A percentile compares a stretch with the other conserved stretches of the same genome.
phyloP scores from a whole-genome alignment of 1,284 basidiomycete species.

The Laetiporus sulphureus region DNA sequence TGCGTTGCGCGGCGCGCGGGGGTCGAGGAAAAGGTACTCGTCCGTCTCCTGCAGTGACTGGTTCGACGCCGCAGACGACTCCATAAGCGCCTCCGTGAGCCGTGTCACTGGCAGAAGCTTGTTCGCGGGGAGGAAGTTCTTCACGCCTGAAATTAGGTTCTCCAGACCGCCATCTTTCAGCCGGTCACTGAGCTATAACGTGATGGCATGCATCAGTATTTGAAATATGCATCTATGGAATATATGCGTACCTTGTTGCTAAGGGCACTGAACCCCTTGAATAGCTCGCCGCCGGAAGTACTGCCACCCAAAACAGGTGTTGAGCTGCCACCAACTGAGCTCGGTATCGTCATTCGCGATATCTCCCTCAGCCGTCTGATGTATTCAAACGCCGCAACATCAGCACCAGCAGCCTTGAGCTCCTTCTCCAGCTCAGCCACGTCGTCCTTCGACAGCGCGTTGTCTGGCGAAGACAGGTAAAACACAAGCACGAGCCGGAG shows the following conservation, averaged over 20 bases:
- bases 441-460: constrained; percentile 79
- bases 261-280: constrained; percentile 89
- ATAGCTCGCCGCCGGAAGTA: constrained; percentile 71
- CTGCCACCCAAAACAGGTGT: constrained; percentile 71
- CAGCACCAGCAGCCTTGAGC: constrained; percentile 73
- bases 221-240: constrained; percentile 1
- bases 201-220: constrained; percentile 9
- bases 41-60: constrained; percentile 95
- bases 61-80: constrained; percentile 86
- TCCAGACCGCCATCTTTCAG: constrained; percentile 94
- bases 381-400: constrained; percentile 87
- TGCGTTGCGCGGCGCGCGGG: constrained; percentile 62
- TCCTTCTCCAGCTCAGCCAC: constrained; percentile 84
- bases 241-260: constrained; percentile 70
- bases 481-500: constrained; percentile 91
- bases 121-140: constrained; percentile 95
- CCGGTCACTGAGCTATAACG: constrained; percentile 75
- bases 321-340: constrained; percentile 49
- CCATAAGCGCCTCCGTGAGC: constrained; percentile 94
- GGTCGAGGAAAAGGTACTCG: constrained; percentile 93
- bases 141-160: constrained; percentile 95
- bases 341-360: constrained; percentile 68
- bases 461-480: constrained; percentile 84
- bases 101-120: constrained; percentile 93
- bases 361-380: constrained; percentile 91